phyloP scores from a whole-genome alignment of 495 filamentous ascomycete genomes.

The Tuber indicum region DNA sequence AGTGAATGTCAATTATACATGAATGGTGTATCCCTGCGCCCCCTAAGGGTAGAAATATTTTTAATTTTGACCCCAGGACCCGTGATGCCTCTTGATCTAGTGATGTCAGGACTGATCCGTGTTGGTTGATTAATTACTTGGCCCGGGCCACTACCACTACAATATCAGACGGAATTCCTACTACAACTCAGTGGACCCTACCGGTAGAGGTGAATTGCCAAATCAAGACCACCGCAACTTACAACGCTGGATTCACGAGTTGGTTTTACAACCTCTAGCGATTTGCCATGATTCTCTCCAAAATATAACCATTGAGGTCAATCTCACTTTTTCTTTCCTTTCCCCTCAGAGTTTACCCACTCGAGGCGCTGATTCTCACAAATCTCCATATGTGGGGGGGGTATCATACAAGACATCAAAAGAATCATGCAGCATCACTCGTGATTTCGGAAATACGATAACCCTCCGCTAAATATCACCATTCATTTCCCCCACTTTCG shows the following conservation, averaged over 20 bases:
- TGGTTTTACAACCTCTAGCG: neutral
- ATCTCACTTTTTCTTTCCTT: neutral
- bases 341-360: neutral
- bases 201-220: too few species aligned
- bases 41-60: neutral
- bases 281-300: neutral
- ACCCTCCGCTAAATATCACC: neutral
- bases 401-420: neutral
- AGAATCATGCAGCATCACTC: neutral
- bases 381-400: neutral
- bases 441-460: neutral
- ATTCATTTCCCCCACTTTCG: slow-evolving; percentile 5
- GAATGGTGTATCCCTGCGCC: neutral
- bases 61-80: neutral
- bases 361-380: neutral
- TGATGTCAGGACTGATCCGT: neutral
- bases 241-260: neutral
- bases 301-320: neutral
- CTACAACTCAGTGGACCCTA: neutral
- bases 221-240: neutral
- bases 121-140: neutral
- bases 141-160: neutral
- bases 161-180: neutral
- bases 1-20: slow-evolving; percentile 18
- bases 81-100: neutral